Percentiles rank a stretch among this genome's conserved stretches.
Conservation (phyloP, 768 basidiomycete species). For the Pisolithus orientalis region DNA sequence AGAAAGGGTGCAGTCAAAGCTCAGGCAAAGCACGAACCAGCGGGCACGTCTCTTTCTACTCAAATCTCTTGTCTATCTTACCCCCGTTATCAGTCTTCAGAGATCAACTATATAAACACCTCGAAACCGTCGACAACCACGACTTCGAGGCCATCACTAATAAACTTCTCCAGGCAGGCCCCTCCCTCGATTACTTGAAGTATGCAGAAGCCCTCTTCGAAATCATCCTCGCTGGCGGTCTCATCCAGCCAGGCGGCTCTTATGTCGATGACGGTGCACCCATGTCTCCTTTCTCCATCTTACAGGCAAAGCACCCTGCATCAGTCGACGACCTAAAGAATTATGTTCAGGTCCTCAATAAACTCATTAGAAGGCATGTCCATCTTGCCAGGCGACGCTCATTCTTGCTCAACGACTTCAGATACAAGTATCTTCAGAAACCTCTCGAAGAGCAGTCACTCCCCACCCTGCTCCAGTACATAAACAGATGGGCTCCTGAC, state of each 20-base stretch:
- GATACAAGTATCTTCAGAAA: conserved; percentile 99
- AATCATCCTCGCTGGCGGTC: conserved; percentile 89
- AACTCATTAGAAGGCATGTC: conserved; percentile 84
- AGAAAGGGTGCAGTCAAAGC: conserved; percentile 91
- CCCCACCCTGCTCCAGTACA: conserved; percentile 81
- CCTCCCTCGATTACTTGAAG: conserved; percentile 91
- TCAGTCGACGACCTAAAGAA: conserved; percentile 85
- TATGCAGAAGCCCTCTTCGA: conserved; percentile 97
- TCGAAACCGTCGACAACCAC: conserved; percentile 71
- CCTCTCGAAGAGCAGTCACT: conserved; percentile 85
- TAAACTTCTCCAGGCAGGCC: conserved; percentile 88
- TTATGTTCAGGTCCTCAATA: conserved; percentile 91
- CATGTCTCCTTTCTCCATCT: conserved; percentile 81
- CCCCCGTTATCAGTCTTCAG: conserved; percentile 61
- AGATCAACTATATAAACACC: conserved; percentile 87
- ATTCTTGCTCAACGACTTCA: conserved; percentile 25
- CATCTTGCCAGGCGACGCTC: conserved; percentile 2
- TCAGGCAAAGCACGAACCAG: conserved; percentile 88
- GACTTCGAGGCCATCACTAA: conserved; percentile 80
- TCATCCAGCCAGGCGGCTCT: conserved; percentile 92
- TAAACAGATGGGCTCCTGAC: conserved; percentile 72
- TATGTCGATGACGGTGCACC: conserved; percentile 86
- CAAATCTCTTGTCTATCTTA: conserved; percentile 5
- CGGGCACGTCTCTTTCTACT: conserved; percentile 35
- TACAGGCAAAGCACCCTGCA: conserved; percentile 73